Evolutionary conservation across 768 basidiomycete genomes (phyloP), one percentile per base, ranked within the genome.

Genomic region (Saitozyma podzolica): DNA sequence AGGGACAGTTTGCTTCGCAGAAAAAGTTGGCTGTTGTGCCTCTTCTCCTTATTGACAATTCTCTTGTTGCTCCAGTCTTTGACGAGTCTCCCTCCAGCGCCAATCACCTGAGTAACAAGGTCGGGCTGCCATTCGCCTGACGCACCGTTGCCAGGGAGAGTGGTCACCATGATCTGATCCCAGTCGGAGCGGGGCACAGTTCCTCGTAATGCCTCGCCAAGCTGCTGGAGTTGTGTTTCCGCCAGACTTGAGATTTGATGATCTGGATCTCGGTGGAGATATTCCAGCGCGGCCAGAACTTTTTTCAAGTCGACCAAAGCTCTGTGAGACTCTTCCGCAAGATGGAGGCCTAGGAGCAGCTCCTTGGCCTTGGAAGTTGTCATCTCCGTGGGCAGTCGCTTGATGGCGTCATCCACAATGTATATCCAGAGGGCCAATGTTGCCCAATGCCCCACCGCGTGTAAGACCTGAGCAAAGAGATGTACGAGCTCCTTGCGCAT

Each of bases 401-500:
- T 19, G 16, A 17, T 52, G 8, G 55, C 56, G 3, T 41, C 51
- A 29, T 62, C 48, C 9, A 69, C 40, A 8, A 62, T 37, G 39
- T 55, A 61, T 6, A 64, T 62, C 66, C 61, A 67, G 2, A 64
- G n/a, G 13, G 58, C 63, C 10, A 74, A 19, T 7, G 40, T 14
- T 3, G 66, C 56, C 62, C 67, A 71, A n/a, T 52, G 59, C 4
- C 58, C 65, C 8, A 40, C 67, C 6, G 58, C 54, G 3, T 54
- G 16, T 13, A 73, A 37, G 0, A 68, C 50, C 6, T 59, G 53
- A 0, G 61, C 40, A 19, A 63, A 64, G 8, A 69, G 64, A 20
- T 61, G 55, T 6, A 63, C 65, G n/a, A 76, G 50, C 59, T 76
- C 75, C 55, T 67, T 62, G 17, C 75, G 48, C 16, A 72, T 72